phyloP scores from a whole-genome alignment of 208 protist genomes.

The Trichomonas vaginalis region DNA sequence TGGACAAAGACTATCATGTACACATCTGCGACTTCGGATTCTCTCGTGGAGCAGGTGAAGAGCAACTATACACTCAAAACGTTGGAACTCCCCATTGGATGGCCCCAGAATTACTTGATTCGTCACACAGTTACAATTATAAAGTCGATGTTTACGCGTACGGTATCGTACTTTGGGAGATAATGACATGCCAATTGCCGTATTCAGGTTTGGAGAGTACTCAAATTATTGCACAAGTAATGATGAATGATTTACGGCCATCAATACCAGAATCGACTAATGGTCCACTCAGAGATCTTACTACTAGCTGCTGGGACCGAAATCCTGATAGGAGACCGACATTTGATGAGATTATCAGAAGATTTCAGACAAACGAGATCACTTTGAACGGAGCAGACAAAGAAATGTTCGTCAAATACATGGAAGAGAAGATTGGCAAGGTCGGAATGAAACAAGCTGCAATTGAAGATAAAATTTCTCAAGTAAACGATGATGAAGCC shows the following conservation, averaged over 20 bases:
- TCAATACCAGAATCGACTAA: neutral
- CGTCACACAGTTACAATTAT: neutral
- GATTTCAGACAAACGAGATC: neutral
- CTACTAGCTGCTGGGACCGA: neutral
- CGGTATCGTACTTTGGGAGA: conserved; percentile 10
- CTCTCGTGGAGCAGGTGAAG: neutral
- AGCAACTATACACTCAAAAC: neutral
- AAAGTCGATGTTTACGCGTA: conserved; percentile 15
- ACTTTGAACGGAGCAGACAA: neutral
- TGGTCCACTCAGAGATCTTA: neutral
- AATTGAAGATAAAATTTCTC: neutral
- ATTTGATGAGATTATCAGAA: conserved; percentile 17
- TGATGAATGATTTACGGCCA: neutral
- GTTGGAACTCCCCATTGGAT: conserved; percentile 17
- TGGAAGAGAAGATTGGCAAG: neutral
- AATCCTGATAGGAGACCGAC: neutral
- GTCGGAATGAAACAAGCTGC: neutral
- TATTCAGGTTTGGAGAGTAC: neutral
- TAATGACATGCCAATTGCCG: neutral
- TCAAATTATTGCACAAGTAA: neutral
- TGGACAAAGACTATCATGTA: neutral
- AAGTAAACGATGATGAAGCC: neutral
- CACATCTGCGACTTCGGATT: neutral
- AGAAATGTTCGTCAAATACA: neutral
- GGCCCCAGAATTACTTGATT: conserved; percentile 5